phyloP scores from a whole-genome alignment of 31 red algal genomes.

The Asparagopsis taxiformis region DNA sequence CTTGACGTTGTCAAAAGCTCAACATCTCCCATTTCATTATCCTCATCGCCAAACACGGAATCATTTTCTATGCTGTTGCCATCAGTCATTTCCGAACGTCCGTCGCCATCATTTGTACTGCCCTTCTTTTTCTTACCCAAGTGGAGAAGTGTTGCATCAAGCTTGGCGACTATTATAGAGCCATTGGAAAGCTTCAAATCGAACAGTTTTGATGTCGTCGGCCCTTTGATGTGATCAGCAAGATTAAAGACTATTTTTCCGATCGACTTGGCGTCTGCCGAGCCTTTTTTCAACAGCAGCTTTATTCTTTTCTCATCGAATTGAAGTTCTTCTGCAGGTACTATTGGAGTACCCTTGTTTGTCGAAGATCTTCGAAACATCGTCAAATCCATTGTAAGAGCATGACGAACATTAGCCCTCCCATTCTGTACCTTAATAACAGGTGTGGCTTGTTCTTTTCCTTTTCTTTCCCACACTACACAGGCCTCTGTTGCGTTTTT shows the following conservation, averaged over 20 bases:
- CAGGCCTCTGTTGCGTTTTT: constrained; percentile 21
- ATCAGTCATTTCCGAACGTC: constrained; percentile 58
- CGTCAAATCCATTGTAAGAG: constrained; percentile 39
- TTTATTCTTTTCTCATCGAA: constrained; percentile 79
- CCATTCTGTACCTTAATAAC: constrained; percentile 16
- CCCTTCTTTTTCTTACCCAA: constrained; percentile 60
- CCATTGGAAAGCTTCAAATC: constrained; percentile 75
- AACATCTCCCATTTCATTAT: constrained; percentile 48
- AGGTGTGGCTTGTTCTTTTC: constrained; percentile 28
- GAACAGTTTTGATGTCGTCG: constrained; percentile 60
- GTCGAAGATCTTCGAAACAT: constrained; percentile 36
- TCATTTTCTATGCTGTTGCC: constrained; percentile 50
- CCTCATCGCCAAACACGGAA: constrained; percentile 29
- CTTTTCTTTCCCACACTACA: constrained; percentile 50
- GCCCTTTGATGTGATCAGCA: constrained; percentile 62
- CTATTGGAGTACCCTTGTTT: constrained; percentile 18
- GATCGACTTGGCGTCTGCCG: constrained; percentile 49
- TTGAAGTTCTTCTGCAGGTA: constrained; percentile 21
- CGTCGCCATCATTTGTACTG: constrained; percentile 29
- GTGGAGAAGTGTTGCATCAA: constrained; percentile 70
- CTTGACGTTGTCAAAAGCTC: constrained; percentile 26
- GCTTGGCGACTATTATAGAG: constrained; percentile 57
- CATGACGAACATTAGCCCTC: constrained; percentile 49
- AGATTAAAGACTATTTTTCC: constrained; percentile 64
- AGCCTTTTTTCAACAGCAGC: constrained; percentile 43